Base-by-base conservation (phyloP, 2,329 filamentous ascomycete genomes). In the Pseudophaeomoniella oleicola region DNA sequence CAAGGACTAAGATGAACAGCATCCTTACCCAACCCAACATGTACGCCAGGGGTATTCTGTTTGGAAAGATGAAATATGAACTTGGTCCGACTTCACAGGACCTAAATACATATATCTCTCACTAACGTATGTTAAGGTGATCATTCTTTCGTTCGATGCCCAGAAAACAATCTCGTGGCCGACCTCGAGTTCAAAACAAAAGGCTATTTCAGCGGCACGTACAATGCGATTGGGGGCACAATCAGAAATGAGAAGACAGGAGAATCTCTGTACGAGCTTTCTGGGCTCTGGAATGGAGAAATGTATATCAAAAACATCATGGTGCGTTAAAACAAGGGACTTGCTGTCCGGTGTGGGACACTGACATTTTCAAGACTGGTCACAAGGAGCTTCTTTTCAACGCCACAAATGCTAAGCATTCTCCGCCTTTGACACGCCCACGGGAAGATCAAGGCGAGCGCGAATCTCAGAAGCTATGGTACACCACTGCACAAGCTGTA, bases 1-100 rank as follows among this genome's bases (percentile, higher is more conserved):
- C 43, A 46, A 36, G 45, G 30, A 35, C 44, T 48, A 43, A 42
- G 15, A 30, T 11, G 18, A 37, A 12, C 47, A 92, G 84, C 59
- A 83, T 92, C 51, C 62, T 96, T 36, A 96, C 90, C 3, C 90
- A 98, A 53, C 90, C 90, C 13, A 98, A 98, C 64, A 98, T 98
- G 86, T 98, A 98, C 57, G 90, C 88, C 15, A 75, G 90, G 43
- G 88, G 90, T 22, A 96, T 98, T 41, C 67, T 98, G 5, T 94
- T 98, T 51, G 90, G 90, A 34, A 96, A 94, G 59, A 96, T 98
- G 90, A 96, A 94, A 59, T 98, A 96, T 59, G 90, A 98, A 63
- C 75, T 98, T 5, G 90, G 22, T 27, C 6, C n/a, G 88, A 44
- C 88, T 96, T 56, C 87, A 94, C 63, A n/a, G n/a, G n/a, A n/a